These are phyloP conservation scores for Fusarium lyarnte DNA, from an alignment of 2,329 filamentous ascomycete genomes.

Conservation along the genomic window DNA sequence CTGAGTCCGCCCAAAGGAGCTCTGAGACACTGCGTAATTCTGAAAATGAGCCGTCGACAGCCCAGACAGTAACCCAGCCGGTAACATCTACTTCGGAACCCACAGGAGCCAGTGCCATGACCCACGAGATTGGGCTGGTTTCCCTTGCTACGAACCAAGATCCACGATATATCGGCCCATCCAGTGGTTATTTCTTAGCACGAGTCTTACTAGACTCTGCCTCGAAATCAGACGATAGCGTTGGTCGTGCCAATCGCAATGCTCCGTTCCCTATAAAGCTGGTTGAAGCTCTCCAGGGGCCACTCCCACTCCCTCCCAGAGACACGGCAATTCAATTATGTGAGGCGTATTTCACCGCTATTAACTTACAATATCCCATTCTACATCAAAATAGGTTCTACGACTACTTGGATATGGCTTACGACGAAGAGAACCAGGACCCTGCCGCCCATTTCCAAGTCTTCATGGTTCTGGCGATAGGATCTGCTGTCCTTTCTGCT, in stretches of 20 bases:
- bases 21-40: accelerated
- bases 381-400: conserved; percentile 57
- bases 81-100: conserved; percentile 1
- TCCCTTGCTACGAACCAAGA: conserved; percentile 59
- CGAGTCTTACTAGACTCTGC: conserved; percentile 57
- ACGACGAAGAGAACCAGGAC: conserved; percentile 42
- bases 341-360: conserved; percentile 58
- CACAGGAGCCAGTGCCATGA: conserved; percentile 42
- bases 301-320: conserved; percentile 44
- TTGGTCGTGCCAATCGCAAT: conserved; percentile 5
- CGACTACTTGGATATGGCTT: conserved; percentile 51
- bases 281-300: conserved; percentile 47
- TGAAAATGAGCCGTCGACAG: accelerated
- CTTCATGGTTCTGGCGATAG: conserved; percentile 63
- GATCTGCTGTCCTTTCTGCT: conserved; percentile 56
- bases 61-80: not conserved
- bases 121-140: conserved; percentile 64
- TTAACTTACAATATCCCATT: conserved; percentile 61
- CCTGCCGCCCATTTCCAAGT: conserved; percentile 56
- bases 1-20: not conserved
- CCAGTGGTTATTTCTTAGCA: conserved; percentile 64
- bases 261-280: conserved; percentile 42
- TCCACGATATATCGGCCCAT: conserved; percentile 64
- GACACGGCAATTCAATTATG: conserved; percentile 54
- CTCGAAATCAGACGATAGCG: conserved; percentile 37